Conservation (phyloP, 352 stramenopile genomes). For the Globisporangium ultimum region DNA sequence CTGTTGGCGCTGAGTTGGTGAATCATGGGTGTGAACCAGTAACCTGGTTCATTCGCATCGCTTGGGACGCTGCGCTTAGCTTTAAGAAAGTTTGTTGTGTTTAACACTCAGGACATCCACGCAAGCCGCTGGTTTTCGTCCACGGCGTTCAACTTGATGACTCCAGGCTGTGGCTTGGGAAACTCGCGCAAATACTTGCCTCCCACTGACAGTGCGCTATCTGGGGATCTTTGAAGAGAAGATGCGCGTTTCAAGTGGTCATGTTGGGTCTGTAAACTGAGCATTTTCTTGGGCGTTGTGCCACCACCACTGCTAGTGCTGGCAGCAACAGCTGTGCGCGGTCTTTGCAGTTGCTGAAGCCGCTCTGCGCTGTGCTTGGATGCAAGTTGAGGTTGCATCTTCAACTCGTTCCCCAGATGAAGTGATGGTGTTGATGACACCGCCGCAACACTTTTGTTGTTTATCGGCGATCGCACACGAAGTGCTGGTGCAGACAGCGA, state of each 20-base stretch:
- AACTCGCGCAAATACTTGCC: conserved; percentile 60
- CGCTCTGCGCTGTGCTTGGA: conserved; percentile 10
- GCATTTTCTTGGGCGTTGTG: no score
- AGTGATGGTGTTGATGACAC: background rate
- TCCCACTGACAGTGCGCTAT: background rate
- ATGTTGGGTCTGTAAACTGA: no score
- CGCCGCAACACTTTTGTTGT: conserved; percentile 5
- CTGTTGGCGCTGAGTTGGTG: no score
- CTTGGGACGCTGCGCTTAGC: no score
- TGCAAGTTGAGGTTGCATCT: background rate
- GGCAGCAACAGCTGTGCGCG: background rate
- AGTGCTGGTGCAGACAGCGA: conserved; percentile 40
- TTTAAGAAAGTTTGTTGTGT: no score
- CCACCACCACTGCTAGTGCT: background rate
- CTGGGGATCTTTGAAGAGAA: conserved; percentile 1
- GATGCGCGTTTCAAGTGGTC: background rate
- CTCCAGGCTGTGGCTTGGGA: conserved; percentile 40
- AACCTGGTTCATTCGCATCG: no score
- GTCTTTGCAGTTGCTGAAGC: conserved; percentile 3
- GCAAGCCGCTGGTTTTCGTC: conserved; percentile 40
- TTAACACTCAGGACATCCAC: conserved; percentile 29
- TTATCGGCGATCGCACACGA: conserved; percentile 26
- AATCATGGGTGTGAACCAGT: no score
- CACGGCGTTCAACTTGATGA: conserved; percentile 27
- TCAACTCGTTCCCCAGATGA: background rate